Conservation (phyloP, 768 basidiomycete species). For the Lactifluus rugatus region DNA sequence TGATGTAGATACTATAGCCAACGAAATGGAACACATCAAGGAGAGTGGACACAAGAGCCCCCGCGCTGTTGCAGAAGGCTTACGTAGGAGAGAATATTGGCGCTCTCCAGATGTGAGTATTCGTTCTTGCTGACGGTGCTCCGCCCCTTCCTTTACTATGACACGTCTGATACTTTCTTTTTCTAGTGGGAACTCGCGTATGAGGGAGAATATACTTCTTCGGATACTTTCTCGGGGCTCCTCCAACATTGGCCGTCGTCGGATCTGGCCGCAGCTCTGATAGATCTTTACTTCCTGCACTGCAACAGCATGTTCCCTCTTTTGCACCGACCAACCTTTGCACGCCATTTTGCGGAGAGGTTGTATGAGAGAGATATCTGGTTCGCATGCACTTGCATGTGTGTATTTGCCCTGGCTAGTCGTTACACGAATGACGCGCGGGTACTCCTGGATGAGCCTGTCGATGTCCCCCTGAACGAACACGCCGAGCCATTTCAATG, state of each 20-base stretch:
- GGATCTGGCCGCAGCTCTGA: constrained; percentile 48
- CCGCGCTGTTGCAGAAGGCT: not conserved
- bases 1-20: not conserved
- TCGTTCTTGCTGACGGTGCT: not conserved
- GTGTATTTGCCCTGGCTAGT: constrained; percentile 25
- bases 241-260: constrained; percentile 48
- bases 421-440: constrained; percentile 24
- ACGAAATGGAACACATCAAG: not conserved
- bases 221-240: constrained; percentile 27
- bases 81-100: constrained; percentile 16
- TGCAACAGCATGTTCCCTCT: constrained; percentile 54
- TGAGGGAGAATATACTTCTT: constrained; percentile 34
- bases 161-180: not conserved
- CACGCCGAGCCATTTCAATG: constrained; percentile 32
- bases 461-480: constrained; percentile 22
- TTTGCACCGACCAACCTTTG: constrained; percentile 63
- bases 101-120: constrained; percentile 15
- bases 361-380: constrained; percentile 39
- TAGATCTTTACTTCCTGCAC: constrained; percentile 59
- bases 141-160: not conserved
- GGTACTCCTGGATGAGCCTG: constrained; percentile 22
- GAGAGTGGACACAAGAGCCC: not conserved
- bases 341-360: constrained; percentile 44
- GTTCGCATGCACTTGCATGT: constrained; percentile 26
- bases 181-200: constrained; percentile 50